A percentile compares a stretch with the other conserved stretches of the same genome.
Conservation (phyloP, 1,284 basidiomycete species). For the Marasmius oreades region DNA sequence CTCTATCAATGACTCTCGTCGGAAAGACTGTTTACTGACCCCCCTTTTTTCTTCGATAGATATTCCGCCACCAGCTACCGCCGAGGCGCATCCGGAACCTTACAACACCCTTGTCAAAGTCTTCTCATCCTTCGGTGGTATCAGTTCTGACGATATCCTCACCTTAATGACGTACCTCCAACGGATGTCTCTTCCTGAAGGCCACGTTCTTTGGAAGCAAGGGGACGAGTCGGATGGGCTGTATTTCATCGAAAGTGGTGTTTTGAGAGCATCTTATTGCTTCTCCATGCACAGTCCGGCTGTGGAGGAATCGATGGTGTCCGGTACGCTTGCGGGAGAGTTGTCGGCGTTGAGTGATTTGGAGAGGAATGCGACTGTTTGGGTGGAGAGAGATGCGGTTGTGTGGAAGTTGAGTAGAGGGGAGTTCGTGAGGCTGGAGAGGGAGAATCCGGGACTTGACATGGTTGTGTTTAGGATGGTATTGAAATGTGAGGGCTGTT, state of each 20-base stretch:
- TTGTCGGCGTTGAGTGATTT: slow-evolving; percentile 76
- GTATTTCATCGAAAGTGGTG: slow-evolving; percentile 84
- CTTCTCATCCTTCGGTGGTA: slow-evolving; percentile 65
- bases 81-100: slow-evolving; percentile 40
- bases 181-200: slow-evolving; percentile 53
- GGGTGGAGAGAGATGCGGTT: slow-evolving; percentile 74
- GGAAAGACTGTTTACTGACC: background rate
- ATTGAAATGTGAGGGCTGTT: slow-evolving; percentile 63
- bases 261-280: slow-evolving; percentile 76
- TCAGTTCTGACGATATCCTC: slow-evolving; percentile 45
- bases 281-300: slow-evolving; percentile 66
- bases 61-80: slow-evolving; percentile 8
- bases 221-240: slow-evolving; percentile 77
- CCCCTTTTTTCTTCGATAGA: slow-evolving; percentile 13
- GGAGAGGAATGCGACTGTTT: slow-evolving; percentile 80
- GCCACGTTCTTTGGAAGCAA: slow-evolving; percentile 72
- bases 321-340: slow-evolving; percentile 89
- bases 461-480: slow-evolving; percentile 70
- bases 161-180: slow-evolving; percentile 74
- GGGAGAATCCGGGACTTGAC: slow-evolving; percentile 63
- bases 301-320: slow-evolving; percentile 88
- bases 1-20: background rate
- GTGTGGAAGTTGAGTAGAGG: slow-evolving; percentile 76
- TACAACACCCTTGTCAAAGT: slow-evolving; percentile 70
- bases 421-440: slow-evolving; percentile 57